Evolutionary conservation across 2,329 filamentous ascomycete species (phyloP), one percentile per base, ranked within the genome.

Genomic region (Penicillium glabrum): DNA sequence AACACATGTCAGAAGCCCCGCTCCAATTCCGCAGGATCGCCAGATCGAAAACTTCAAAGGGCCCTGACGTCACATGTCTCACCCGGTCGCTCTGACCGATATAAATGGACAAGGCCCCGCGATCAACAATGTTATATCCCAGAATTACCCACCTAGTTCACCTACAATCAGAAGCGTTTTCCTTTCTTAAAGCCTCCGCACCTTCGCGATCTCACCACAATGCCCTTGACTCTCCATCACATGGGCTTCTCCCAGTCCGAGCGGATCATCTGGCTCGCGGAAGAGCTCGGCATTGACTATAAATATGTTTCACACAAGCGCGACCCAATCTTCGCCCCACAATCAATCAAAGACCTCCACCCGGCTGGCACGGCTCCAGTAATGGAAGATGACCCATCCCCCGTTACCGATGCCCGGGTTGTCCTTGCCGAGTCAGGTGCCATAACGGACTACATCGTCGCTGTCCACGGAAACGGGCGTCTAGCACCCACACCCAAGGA

Each of bases 191-290:
- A 6, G 5, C 3, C 10, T 41, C 14, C 44, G 16, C 45, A 48
- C 6, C 19, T 41, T 23, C 11, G 3, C 11, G 21, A 14, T 6
- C 39, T 5, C 39, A 33, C 16, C 46, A 52, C 24, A 14, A 66
- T 66, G 64, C 61, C 63, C 16, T 39, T 67, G 19, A 65, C 57
- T 24, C 56, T 67, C 14, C 64, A 65, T 44, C 61, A 65, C 46
- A 46, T 67, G 19, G 57, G 60, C 37, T 53, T 56, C 26, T 65
- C 63, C 26, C 64, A 67, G 51, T 67, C 64, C 33, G 64, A 67
- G 61, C 64, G 64, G 37, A 62, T 67, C 9, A 55, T 67, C 45
- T 67, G 64, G 63, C 63, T 67, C 31, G 63, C 62, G 14, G 64
- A 67, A 46, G 64, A 66, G 33, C 64, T 66, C 37, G 53, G 52